Base-by-base conservation (phyloP, 2,329 filamentous ascomycete species). In the Cladosporium halotolerans region DNA sequence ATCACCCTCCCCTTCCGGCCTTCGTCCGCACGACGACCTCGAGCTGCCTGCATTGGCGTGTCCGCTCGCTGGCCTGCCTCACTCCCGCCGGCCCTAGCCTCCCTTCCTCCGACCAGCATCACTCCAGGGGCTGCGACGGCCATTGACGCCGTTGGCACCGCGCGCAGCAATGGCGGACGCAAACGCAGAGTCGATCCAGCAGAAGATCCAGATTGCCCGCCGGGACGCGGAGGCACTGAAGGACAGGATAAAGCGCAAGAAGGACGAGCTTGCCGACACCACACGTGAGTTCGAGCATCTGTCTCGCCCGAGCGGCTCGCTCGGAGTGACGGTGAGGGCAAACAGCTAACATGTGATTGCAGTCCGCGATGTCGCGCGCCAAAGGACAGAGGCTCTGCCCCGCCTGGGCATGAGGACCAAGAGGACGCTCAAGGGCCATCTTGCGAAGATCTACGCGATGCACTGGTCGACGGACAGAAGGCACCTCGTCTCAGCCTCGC, bases 371-470 rank as follows among this genome's bases (percentile, higher is more conserved):
- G 89, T 97, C 65, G 88, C 93, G 66, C 85, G 90, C 71, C 88
- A 92, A 76, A 86, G 92, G 61, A 92, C 95, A 73, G 93, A 97
- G 72, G 79, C 88, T 62, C 84, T 99, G 65, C 90, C 92, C 60
- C 87, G 88, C 73, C 93, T 95, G 73, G 82, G 92, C 70, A 97
- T 99, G 93, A 95, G 93, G 80, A 88, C 92, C 60, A 93, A 95
- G 78, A 88, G 90, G 67, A 96, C 91, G 47, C 80, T 99, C 62
- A 97, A 97, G 78, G 93, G 93, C 62, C 93, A 99, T 80, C 77
- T 99, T 62, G 93, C 93, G 66, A 99, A 99, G 78, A 99, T 99
- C 67, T 99, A 99, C 74, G 93, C 93, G 66, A 99, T 99, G 93
- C 93, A 99, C 79, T 99, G 93, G 93, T 97, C 93, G 33, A 99